Evolutionary conservation across 2,329 filamentous ascomycete species (phyloP).

Genomic region (Cladosporium oxysporum): DNA sequence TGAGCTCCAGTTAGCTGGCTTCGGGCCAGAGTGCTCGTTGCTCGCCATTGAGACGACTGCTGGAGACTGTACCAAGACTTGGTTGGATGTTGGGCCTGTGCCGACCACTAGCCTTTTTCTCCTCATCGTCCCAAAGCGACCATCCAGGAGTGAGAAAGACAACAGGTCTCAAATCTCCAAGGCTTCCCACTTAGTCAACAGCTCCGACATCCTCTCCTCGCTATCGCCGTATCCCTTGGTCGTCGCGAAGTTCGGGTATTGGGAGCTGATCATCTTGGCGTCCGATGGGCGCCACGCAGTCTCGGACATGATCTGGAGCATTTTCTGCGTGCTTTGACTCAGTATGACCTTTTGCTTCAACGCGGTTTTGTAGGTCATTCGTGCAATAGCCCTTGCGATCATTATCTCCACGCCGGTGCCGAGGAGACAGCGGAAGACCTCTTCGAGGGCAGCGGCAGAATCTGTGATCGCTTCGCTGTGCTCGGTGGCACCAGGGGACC

Average conservation of each 20-base stretch:
- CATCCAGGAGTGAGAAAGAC: neutral
- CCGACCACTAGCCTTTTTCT: too few species aligned
- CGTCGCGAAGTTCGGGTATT: constrained; percentile 22
- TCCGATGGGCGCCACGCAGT: constrained; percentile 25
- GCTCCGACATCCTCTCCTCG: constrained; percentile 18
- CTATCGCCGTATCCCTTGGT: constrained; percentile 11
- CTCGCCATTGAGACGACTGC: neutral
- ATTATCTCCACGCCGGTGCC: constrained; percentile 22
- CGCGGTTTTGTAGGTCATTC: constrained; percentile 24
- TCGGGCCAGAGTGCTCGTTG: neutral
- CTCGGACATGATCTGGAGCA: constrained; percentile 23
- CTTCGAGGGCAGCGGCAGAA: constrained; percentile 23
- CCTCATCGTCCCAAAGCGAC: too few species aligned
- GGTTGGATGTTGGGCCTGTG: neutral
- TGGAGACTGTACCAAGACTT: neutral
- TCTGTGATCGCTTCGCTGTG: neutral
- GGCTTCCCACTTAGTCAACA: constrained; percentile 21
- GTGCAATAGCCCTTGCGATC: constrained; percentile 21
- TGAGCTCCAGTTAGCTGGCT: neutral
- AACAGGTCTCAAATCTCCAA: neutral
- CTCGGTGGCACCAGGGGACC: neutral
- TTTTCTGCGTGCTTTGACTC: neutral
- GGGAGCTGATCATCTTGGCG: constrained; percentile 13
- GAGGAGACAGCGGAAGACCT: constrained; percentile 24
- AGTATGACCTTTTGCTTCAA: constrained; percentile 19